Conservation (phyloP, 106 monocot genomes). For the Allium sativum region DNA sequence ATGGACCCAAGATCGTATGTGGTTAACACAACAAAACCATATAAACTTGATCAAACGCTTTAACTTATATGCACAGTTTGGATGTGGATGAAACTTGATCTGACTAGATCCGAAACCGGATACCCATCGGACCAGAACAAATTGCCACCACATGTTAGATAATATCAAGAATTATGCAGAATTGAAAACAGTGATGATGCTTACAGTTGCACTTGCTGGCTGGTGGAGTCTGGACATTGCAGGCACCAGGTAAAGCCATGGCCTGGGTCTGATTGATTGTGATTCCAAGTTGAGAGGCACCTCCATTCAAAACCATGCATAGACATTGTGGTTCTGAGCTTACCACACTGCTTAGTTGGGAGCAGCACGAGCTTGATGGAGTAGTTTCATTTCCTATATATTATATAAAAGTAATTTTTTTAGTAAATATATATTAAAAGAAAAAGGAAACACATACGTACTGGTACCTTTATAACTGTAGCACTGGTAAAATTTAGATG, state of each 20-base stretch:
- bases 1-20: background rate
- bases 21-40: background rate
- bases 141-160: background rate
- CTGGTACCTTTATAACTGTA: no score
- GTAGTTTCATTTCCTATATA: slow-evolving; percentile 11
- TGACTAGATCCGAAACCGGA: background rate
- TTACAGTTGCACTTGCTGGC: slow-evolving; percentile 19
- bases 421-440: no score
- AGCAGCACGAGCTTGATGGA: slow-evolving; percentile 24
- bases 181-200: background rate
- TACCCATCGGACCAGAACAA: background rate
- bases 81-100: background rate
- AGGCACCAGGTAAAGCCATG: slow-evolving; percentile 19
- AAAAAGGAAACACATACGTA: no score
- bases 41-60: background rate
- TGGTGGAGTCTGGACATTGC: slow-evolving; percentile 23
- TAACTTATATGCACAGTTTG: no score
- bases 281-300: slow-evolving; percentile 17
- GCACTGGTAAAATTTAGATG: no score
- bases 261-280: slow-evolving; percentile 22
- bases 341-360: slow-evolving; percentile 23
- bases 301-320: slow-evolving; percentile 31
- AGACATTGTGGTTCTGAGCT: slow-evolving; percentile 35
- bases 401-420: no score
- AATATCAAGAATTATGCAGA: background rate